Evolutionary conservation across 2,329 filamentous ascomycete genomes (phyloP), one percentile per base, ranked within the genome.

Genomic region (Stagonosporopsis chrysanthemi): DNA sequence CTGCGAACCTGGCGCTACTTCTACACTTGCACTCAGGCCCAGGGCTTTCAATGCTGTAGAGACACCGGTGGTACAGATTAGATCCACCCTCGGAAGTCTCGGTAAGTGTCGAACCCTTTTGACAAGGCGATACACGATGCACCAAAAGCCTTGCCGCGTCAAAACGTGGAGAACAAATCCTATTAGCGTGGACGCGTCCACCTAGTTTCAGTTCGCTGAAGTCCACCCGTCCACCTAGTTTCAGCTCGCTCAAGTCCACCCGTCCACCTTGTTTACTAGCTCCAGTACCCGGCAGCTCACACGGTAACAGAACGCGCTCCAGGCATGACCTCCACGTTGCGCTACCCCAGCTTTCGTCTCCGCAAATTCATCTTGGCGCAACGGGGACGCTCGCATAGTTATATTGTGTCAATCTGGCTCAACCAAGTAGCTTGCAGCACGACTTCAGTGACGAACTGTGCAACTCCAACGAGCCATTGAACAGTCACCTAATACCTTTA

Each of bases 1-100:
- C 54, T 2, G 47, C 53, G 6, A 51, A 52, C 19, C 36, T 51
- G 31, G 53, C 48, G 14, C 52, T 56, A 14, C 40, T 56, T 1
- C 40, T 56, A 17, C 45, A 56, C 12, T 17, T 50, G 26, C 52
- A 50, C 12, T n/a, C n/a, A n/a, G n/a, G n/a, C n/a, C 45, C 38
- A 15, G 45, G 41, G 8, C n/a, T 1, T 22, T 4, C 4, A 4
- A 4, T 11, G 3, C 4, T 11, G 11, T 39, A 22, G 36, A 12
- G 8, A 39, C 4, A 22, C n/a, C n/a, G n/a, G n/a, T n/a, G n/a
- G n/a, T n/a, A n/a, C n/a, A n/a, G n/a, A n/a, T n/a, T n/a, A n/a
- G n/a, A n/a, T n/a, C n/a, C n/a, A n/a, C n/a, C n/a, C n/a, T n/a
- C n/a, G n/a, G 31, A 15, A 5, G 6, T 6, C 6, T 33, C 4